Conservation (phyloP, 345 rosid genomes). For the Populus deltoides region DNA sequence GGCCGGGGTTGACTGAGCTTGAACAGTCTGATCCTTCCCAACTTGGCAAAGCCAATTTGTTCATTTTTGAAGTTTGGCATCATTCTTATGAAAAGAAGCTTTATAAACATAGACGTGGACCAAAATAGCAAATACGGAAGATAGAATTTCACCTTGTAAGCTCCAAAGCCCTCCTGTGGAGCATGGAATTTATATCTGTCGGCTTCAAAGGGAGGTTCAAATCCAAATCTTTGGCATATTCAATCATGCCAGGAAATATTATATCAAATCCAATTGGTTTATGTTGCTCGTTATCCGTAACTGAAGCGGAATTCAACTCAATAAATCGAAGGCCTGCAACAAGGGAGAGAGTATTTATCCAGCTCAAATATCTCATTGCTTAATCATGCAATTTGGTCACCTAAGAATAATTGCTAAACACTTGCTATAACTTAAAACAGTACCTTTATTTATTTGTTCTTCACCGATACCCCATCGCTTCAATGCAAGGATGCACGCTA, state of each 20-base stretch:
- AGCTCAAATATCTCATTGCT: not conserved
- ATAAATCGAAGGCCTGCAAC: constrained; percentile 67
- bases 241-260: constrained; percentile 80
- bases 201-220: constrained; percentile 59
- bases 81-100: not conserved
- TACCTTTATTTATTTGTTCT: constrained; percentile 60
- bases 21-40: not conserved
- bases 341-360: constrained; percentile 8
- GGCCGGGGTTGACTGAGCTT: not conserved
- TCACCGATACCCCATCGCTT: constrained; percentile 76
- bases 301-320: constrained; percentile 51
- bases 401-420: too few species aligned
- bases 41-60: not conserved
- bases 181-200: constrained; percentile 44
- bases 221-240: constrained; percentile 56
- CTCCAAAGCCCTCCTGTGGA: constrained; percentile 48
- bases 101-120: not conserved
- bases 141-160: constrained; percentile 48
- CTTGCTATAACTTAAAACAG: not conserved
- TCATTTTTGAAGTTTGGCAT: not conserved
- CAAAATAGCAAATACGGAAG: not conserved
- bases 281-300: constrained; percentile 51
- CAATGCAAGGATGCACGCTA: constrained; percentile 74
- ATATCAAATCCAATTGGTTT: constrained; percentile 74
- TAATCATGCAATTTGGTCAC: too few species aligned